A percentile compares a stretch with the other conserved stretches of the same genome.
phyloP scores from a whole-genome alignment of 2,329 filamentous ascomycete genomes.

The Aspergillus proliferans region DNA sequence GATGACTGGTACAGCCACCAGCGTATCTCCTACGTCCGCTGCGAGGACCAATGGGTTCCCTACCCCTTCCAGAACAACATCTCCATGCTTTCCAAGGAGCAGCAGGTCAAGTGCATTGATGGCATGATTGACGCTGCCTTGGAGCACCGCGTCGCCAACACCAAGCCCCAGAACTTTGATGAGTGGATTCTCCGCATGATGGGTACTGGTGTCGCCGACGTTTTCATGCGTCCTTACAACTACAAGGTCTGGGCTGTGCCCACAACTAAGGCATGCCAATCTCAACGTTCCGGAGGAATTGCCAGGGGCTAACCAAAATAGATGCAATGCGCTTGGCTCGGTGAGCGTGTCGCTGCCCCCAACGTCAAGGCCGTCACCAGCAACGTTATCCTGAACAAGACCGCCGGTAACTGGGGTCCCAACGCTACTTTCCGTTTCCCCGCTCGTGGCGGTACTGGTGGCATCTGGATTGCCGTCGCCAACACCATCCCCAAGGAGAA shows the following conservation, averaged over 20 bases:
- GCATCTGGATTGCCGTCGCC: constrained; percentile 97
- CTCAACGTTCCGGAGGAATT: not conserved
- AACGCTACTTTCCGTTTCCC: constrained; percentile 99
- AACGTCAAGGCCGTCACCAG: constrained; percentile 88
- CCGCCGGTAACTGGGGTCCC: constrained; percentile 94
- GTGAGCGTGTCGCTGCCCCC: constrained; percentile 94
- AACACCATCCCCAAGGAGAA: constrained; percentile 89
- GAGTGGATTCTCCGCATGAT: constrained; percentile 96
- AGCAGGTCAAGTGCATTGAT: constrained; percentile 90
- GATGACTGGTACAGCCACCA: constrained; percentile 97
- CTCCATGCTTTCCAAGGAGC: constrained; percentile 93
- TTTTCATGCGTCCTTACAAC: constrained; percentile 99
- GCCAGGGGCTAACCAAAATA: constrained; percentile 30
- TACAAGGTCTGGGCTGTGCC: constrained; percentile 99
- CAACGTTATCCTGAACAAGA: constrained; percentile 94
- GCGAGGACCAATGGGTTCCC: constrained; percentile 92
- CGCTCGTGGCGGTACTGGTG: constrained; percentile 87
- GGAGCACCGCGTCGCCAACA: constrained; percentile 76
- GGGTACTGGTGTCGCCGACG: constrained; percentile 80
- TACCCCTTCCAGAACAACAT: constrained; percentile 99
- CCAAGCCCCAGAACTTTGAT: constrained; percentile 94
- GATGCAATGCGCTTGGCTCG: constrained; percentile 99
- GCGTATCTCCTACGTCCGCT: constrained; percentile 97
- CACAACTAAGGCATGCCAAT: constrained; percentile 72
- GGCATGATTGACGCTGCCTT: constrained; percentile 93